phyloP scores from a whole-genome alignment of 768 basidiomycete species.

The Termitomyces sp. region DNA sequence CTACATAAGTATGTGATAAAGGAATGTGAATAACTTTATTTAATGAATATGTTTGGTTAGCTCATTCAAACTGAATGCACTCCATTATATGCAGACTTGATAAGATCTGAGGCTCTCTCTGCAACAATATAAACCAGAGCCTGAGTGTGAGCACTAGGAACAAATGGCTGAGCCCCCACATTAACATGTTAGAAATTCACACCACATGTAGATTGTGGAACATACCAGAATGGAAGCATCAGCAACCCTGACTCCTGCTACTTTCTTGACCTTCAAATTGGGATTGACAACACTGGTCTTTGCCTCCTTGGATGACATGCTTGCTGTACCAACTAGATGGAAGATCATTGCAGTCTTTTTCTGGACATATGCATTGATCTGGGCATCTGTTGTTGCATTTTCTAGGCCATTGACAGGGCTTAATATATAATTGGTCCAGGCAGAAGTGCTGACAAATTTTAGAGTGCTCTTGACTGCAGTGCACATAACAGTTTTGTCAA shows the following conservation, averaged over 20 bases:
- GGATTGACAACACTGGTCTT: constrained; percentile 28
- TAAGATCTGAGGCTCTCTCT: neutral
- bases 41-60: neutral
- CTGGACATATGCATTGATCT: constrained; percentile 2
- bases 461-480: constrained; percentile 2
- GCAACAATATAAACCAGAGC: neutral
- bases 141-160: neutral
- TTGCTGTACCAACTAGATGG: constrained; percentile 17
- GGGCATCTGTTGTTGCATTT: neutral
- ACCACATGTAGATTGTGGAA: neutral
- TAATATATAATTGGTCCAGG: neutral
- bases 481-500: constrained; percentile 4
- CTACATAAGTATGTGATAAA: too few species aligned
- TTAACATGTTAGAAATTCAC: neutral
- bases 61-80: neutral
- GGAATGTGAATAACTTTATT: too few species aligned
- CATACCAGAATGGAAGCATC: constrained; percentile 26
- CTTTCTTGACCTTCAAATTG: constrained; percentile 25
- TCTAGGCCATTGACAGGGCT: constrained; percentile 2
- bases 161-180: neutral
- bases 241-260: constrained; percentile 26
- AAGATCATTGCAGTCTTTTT: constrained; percentile 1
- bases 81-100: neutral
- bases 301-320: constrained; percentile 22
- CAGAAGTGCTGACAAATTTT: constrained; percentile 3